Evolutionary conservation across 2,329 filamentous ascomycete species (phyloP).

Genomic region (Trichoderma gracile): DNA sequence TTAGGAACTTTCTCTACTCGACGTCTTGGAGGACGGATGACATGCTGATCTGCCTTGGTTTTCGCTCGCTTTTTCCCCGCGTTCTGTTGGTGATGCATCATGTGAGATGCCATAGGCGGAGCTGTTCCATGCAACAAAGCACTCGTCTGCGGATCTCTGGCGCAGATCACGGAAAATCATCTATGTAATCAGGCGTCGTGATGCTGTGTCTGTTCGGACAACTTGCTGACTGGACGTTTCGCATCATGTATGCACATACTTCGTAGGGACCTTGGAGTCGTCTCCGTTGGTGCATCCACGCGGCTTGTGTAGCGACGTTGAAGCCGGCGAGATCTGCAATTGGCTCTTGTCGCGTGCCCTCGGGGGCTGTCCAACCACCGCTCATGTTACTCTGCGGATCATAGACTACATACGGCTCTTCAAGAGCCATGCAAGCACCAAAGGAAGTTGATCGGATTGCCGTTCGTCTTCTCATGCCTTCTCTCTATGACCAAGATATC

Average conservation of each 20-base stretch:
- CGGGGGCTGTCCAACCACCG: conserved; percentile 5
- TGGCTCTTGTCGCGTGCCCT: background rate
- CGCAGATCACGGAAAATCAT: conserved; percentile 1
- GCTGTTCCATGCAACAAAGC: conserved; percentile 3
- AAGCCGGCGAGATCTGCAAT: conserved; percentile 5
- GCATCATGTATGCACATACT: too few relatives aligned
- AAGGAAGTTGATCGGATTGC: background rate
- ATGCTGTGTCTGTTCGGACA: background rate
- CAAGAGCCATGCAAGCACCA: background rate
- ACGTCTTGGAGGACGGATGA: background rate
- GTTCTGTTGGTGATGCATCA: background rate
- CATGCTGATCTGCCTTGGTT: conserved; percentile 10
- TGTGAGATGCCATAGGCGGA: conserved; percentile 3
- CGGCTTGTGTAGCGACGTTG: background rate
- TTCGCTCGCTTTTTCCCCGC: conserved; percentile 7
- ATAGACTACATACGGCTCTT: background rate
- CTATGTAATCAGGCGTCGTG: background rate
- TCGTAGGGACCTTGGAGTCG: too few relatives aligned
- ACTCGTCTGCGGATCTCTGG: background rate
- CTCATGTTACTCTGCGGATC: background rate
- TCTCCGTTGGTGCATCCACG: too few relatives aligned
- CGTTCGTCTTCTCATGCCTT: background rate
- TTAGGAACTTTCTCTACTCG: background rate
- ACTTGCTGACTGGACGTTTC: too few relatives aligned
- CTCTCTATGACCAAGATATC: background rate